Conservation (phyloP, 139 green algal genomes). For the Marvania coccoides region DNA sequence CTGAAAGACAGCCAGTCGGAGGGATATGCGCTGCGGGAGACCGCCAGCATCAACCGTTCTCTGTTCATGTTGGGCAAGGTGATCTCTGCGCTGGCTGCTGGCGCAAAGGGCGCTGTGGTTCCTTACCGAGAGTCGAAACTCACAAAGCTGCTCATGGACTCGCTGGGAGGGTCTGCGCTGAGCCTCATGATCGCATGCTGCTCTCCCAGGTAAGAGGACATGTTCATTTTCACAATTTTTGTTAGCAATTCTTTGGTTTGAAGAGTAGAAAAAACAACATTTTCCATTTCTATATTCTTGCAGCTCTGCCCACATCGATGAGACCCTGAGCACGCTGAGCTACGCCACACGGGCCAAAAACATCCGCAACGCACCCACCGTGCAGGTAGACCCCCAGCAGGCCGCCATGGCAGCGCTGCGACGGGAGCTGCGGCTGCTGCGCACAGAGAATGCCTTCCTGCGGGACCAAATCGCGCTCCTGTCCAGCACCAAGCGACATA, state of each 20-base stretch:
- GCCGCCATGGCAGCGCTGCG: conserved; percentile 45
- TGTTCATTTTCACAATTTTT: neutral
- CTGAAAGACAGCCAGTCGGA: conserved; percentile 69
- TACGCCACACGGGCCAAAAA: conserved; percentile 86
- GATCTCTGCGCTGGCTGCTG: conserved; percentile 14
- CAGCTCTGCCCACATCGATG: conserved; percentile 34
- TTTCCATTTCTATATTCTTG: neutral
- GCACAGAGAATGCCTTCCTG: conserved; percentile 46
- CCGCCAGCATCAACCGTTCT: conserved; percentile 86
- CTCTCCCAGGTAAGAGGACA: conserved; percentile 37
- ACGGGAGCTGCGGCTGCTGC: conserved; percentile 70
- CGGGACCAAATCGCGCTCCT: conserved; percentile 31
- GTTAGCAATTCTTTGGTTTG: neutral
- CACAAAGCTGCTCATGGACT: conserved; percentile 57
- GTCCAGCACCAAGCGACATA: too few relatives aligned
- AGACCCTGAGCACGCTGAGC: conserved; percentile 80
- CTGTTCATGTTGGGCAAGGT: conserved; percentile 91
- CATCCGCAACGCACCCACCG: conserved; percentile 67
- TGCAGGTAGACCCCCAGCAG: conserved; percentile 41
- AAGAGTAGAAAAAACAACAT: too few relatives aligned
- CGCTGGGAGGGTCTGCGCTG: conserved; percentile 39
- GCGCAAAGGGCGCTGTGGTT: conserved; percentile 4
- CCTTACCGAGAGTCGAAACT: conserved; percentile 41
- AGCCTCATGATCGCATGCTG: conserved; percentile 89
- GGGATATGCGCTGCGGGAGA: conserved; percentile 75